These are phyloP conservation scores for Scutellaria barbata DNA, from an alignment of 257 asterid species.

Conservation along the genomic window DNA sequence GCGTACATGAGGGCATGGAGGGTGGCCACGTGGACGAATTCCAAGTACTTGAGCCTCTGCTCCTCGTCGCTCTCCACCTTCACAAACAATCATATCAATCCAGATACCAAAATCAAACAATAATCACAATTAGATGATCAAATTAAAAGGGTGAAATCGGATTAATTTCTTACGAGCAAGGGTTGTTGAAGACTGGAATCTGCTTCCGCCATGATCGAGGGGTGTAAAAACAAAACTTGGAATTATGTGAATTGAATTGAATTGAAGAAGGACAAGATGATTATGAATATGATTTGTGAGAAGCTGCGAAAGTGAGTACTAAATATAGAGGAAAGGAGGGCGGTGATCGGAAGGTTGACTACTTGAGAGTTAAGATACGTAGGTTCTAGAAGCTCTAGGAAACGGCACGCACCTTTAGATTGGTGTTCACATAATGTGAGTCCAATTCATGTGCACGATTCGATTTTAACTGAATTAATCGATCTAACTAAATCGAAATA, in stretches of 20 bases:
- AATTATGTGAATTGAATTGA: too few relatives aligned
- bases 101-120: not conserved
- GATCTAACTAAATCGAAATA: too few relatives aligned
- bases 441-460: too few relatives aligned
- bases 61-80: conserved; percentile 60
- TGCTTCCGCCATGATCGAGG: conserved; percentile 39
- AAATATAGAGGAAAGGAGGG: not conserved
- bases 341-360: conserved; percentile 17
- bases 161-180: conserved; percentile 32
- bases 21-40: conserved; percentile 70
- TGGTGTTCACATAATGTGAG: too few relatives aligned
- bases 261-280: too few relatives aligned
- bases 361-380: conserved; percentile 24
- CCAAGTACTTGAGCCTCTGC: conserved; percentile 67
- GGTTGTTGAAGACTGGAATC: conserved; percentile 39
- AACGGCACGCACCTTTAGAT: not conserved
- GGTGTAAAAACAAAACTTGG: too few relatives aligned
- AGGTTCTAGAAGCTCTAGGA: not conserved
- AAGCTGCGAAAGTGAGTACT: not conserved
- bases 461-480: too few relatives aligned
- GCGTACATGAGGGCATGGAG: conserved; percentile 61
- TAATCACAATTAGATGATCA: not conserved
- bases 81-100: not conserved
- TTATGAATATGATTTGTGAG: too few relatives aligned
- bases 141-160: not conserved